Base-by-base conservation (phyloP, 306 rosid genomes). In the Morella rubra region DNA sequence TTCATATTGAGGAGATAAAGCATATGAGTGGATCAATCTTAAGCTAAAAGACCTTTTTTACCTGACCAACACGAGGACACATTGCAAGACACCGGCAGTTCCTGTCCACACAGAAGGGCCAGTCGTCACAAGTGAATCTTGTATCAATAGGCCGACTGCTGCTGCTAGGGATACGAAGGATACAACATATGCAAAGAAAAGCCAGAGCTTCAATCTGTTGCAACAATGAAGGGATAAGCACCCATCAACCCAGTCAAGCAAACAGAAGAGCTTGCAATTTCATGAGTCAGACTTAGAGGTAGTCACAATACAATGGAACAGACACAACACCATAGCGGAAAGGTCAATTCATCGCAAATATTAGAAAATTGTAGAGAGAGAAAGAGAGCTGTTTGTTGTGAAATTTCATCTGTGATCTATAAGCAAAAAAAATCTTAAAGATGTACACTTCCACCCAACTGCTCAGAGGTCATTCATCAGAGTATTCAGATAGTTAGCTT, bases 161-260 rank as follows among this genome's bases (percentile, higher is more conserved):
- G 97, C 99, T 22, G 99, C 99, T 81, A 95, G 85, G 54, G 99
- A 95, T 80, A 95, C 99, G 77, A 95, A 95, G 68, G 99, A 91
- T 44, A 95, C 93, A 47, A 95, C 97, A 84, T 95, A 95, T 0
- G 99, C 99, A 16, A 95, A 80, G 90, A 95, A 95, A 81, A 95
- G 97, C 99, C 99, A 95, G 62, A 95, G 91, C 97, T 95, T 95
- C 89, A 92, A 81, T 66, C 99, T 94, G 92, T 86, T 58, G 73
- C 79, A 68, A 78, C 73, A 54, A 73, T 73, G 67, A 54, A 62
- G 62, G 44, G 72, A 73, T 83, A 24, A 81, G 77, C 82, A 79
- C 69, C 56, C 37, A 72, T 76, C 56, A 64, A 51, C 69, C 53
- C 69, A 80, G 53, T 42, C 78, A 66, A 76, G 53, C 64, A n/a